These are phyloP conservation scores for Starmerella roubikii DNA, from an alignment of 805 yeast species.

Conservation along the genomic window DNA sequence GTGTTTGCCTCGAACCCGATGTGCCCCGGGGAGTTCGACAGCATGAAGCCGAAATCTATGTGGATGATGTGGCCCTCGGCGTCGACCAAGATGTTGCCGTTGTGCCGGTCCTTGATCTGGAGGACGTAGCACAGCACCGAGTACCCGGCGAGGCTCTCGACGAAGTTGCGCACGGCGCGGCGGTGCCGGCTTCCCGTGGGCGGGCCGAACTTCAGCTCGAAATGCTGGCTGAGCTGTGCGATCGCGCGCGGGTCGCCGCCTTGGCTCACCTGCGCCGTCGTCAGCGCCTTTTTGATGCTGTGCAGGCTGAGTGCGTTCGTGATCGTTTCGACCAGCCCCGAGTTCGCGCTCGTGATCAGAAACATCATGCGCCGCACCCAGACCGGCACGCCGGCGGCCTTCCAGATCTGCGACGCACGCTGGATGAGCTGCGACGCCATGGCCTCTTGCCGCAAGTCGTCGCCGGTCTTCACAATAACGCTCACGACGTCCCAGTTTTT, in stretches of 20 bases:
- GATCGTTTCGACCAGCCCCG: slow-evolving; percentile 92
- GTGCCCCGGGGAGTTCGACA: slow-evolving; percentile 92
- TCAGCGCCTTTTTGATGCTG: slow-evolving; percentile 83
- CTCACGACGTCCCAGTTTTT: slow-evolving; percentile 92
- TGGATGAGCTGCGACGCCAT: slow-evolving; percentile 91
- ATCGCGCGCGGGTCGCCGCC: slow-evolving; percentile 55
- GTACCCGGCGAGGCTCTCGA: slow-evolving; percentile 81
- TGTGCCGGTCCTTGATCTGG: slow-evolving; percentile 94
- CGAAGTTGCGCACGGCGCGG: slow-evolving; percentile 74
- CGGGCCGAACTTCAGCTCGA: slow-evolving; percentile 59
- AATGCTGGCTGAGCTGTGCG: slow-evolving; percentile 67
- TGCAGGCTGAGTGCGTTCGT: slow-evolving; percentile 89
- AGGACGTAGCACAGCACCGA: slow-evolving; percentile 79
- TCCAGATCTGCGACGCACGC: slow-evolving; percentile 79
- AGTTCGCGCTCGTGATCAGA: slow-evolving; percentile 72
- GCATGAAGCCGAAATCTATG: slow-evolving; percentile 87
- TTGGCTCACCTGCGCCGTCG: slow-evolving; percentile 40
- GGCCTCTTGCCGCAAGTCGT: slow-evolving; percentile 91
- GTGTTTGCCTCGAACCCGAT: slow-evolving; percentile 98
- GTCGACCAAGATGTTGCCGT: slow-evolving; percentile 95
- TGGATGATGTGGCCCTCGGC: slow-evolving; percentile 81
- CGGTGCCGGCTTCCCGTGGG: slow-evolving; percentile 38
- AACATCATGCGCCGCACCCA: slow-evolving; percentile 95
- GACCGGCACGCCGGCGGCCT: slow-evolving; percentile 46
- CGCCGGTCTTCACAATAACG: slow-evolving; percentile 92